These are phyloP conservation scores for Talaromyces atroroseus DNA, from an alignment of 2,329 filamentous ascomycete species.

Conservation along the genomic window DNA sequence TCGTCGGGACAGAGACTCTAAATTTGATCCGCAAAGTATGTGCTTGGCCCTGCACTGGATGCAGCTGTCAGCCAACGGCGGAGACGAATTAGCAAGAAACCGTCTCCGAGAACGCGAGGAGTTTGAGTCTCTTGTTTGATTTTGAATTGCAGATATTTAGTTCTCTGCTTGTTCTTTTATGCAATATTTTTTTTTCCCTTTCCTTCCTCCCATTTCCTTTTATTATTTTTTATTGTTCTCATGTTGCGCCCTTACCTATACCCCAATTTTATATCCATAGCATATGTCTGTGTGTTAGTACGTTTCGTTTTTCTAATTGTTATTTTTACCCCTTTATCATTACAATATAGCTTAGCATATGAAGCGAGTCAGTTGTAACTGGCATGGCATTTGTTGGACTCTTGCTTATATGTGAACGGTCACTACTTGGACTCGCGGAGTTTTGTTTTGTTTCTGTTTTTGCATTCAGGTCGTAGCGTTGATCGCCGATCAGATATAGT, in stretches of 20 bases:
- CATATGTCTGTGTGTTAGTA: not conserved
- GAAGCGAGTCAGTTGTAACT: slow-evolving; percentile 1
- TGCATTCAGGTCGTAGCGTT: slow-evolving; percentile 3
- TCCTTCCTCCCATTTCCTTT: slow-evolving; percentile 16
- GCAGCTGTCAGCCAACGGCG: slow-evolving; percentile 79
- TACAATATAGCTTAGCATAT: slow-evolving; percentile 2
- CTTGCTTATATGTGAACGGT: slow-evolving; percentile 1
- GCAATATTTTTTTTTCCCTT: slow-evolving; percentile 7
- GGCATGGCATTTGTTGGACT: not conserved
- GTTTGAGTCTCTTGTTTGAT: slow-evolving; percentile 52
- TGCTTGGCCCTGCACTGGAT: slow-evolving; percentile 97
- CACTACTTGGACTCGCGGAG: not conserved
- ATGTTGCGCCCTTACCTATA: slow-evolving; percentile 10
- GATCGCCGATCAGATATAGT: not conserved
- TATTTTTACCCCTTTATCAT: not conserved
- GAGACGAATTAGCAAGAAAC: slow-evolving; percentile 75
- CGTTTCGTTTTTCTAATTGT: too few relatives aligned
- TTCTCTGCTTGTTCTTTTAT: slow-evolving; percentile 10
- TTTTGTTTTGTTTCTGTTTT: not conserved
- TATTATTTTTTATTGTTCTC: not conserved
- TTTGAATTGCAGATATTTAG: slow-evolving; percentile 21
- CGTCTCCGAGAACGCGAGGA: slow-evolving; percentile 69
- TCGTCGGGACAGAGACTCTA: slow-evolving; percentile 53
- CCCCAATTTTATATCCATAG: slow-evolving; percentile 9
- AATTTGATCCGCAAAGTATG: slow-evolving; percentile 82